Conservation (phyloP, 1,284 basidiomycete species). For the Boletellus deceptivus region DNA sequence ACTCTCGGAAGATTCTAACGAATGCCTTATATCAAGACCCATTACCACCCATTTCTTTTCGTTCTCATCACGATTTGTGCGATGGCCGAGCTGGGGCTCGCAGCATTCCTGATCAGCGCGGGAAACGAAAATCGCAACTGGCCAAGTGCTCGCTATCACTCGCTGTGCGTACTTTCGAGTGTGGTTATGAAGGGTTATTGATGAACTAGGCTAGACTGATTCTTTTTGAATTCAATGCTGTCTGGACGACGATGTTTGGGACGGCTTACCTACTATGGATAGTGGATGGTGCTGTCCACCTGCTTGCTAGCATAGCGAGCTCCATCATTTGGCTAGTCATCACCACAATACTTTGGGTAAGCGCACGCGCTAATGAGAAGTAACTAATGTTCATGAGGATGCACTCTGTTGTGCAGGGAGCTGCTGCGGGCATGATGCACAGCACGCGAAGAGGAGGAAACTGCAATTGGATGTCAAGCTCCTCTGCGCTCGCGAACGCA, state of each 20-base stretch:
- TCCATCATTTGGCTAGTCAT: slow-evolving; percentile 71
- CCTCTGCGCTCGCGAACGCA: slow-evolving; percentile 44
- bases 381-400: slow-evolving; percentile 1
- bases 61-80: slow-evolving; percentile 63
- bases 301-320: slow-evolving; percentile 70
- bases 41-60: slow-evolving; percentile 70
- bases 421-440: slow-evolving; percentile 64
- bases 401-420: slow-evolving; percentile 44
- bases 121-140: slow-evolving; percentile 61
- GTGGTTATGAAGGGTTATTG: slow-evolving; percentile 7
- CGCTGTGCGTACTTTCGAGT: slow-evolving; percentile 48
- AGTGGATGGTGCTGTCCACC: slow-evolving; percentile 58
- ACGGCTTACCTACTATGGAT: slow-evolving; percentile 69
- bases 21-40: slow-evolving; percentile 47
- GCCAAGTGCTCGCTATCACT: slow-evolving; percentile 61
- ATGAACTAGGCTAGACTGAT: slow-evolving; percentile 44
- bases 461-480: slow-evolving; percentile 51
- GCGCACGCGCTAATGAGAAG: not conserved
- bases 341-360: slow-evolving; percentile 65
- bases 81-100: slow-evolving; percentile 68
- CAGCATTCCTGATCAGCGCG: slow-evolving; percentile 64
- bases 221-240: slow-evolving; percentile 64
- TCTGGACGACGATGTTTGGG: slow-evolving; percentile 70
- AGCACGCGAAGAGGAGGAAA: slow-evolving; percentile 54
- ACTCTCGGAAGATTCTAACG: slow-evolving; percentile 9